Evolutionary conservation across 805 yeast species (phyloP).

Genomic region (Priceomyces fermenticarens): DNA sequence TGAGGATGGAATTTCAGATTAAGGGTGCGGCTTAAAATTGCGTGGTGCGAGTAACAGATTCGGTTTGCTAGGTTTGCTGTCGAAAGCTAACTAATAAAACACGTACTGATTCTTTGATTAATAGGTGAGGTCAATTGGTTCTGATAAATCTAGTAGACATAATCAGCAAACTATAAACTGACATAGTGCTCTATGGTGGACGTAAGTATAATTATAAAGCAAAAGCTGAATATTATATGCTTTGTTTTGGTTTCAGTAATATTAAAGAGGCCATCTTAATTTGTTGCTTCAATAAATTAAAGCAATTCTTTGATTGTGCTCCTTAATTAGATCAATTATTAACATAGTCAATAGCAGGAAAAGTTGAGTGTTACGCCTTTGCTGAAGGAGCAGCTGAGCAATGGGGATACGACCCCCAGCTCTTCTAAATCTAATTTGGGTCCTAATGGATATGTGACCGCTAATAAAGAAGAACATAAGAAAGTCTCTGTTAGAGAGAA

Average conservation of each 20-base stretch:
- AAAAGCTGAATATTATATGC: neutral
- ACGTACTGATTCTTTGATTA: neutral
- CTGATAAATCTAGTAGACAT: neutral
- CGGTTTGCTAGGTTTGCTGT: slow-evolving; percentile 1
- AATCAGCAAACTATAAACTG: neutral
- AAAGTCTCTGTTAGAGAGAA: slow-evolving; percentile 23
- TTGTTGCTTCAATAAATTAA: neutral
- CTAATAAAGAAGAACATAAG: neutral
- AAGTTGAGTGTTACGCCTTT: neutral
- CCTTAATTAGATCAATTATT: neutral
- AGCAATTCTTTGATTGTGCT: neutral
- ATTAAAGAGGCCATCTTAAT: no score
- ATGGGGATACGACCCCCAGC: neutral
- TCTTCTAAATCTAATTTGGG: no score
- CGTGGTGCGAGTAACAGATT: neutral
- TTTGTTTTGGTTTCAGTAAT: no score
- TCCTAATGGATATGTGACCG: no score
- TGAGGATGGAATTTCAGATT: slow-evolving; percentile 2
- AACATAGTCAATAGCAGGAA: neutral
- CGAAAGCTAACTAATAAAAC: neutral
- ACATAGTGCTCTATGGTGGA: slow-evolving; percentile 1
- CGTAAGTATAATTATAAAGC: neutral
- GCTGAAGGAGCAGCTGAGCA: neutral
- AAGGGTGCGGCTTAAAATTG: slow-evolving; percentile 4
- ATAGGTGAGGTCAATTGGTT: neutral